phyloP scores from a whole-genome alignment of 305 asterid genomes.

The Fraxinus baroniana region DNA sequence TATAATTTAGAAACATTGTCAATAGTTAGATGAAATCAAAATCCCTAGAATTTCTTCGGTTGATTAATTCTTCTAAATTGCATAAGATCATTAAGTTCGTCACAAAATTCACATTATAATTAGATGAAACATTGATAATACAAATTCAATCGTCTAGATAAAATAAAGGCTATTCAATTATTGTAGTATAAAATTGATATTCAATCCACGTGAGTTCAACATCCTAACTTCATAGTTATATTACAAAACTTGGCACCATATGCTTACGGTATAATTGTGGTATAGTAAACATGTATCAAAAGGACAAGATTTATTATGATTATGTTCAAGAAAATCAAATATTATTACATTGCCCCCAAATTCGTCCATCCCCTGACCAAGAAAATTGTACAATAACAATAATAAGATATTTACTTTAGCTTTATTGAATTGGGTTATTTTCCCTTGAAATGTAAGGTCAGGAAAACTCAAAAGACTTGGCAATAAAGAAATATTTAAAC shows the following conservation, averaged over 20 bases:
- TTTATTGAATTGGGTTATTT: neutral
- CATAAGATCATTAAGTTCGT: neutral
- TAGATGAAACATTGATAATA: neutral
- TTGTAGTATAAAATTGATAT: neutral
- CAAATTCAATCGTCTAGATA: neutral
- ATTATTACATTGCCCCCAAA: neutral
- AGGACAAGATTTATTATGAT: neutral
- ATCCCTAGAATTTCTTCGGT: too few relatives aligned
- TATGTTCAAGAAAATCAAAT: neutral
- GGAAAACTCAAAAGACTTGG: constrained; percentile 10
- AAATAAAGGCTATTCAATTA: neutral
- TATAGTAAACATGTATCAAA: neutral
- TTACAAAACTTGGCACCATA: neutral
- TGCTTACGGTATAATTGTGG: neutral
- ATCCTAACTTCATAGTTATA: neutral
- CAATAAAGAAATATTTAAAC: neutral
- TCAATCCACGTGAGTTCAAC: neutral
- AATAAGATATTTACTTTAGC: neutral
- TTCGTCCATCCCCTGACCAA: neutral
- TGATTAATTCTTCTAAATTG: neutral
- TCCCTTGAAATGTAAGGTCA: neutral
- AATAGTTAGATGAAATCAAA: too few relatives aligned
- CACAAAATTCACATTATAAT: neutral
- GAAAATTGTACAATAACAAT: neutral
- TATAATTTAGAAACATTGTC: neutral